Conservation (phyloP, 495 filamentous ascomycete species). For the Hypoxylon perforatum region DNA sequence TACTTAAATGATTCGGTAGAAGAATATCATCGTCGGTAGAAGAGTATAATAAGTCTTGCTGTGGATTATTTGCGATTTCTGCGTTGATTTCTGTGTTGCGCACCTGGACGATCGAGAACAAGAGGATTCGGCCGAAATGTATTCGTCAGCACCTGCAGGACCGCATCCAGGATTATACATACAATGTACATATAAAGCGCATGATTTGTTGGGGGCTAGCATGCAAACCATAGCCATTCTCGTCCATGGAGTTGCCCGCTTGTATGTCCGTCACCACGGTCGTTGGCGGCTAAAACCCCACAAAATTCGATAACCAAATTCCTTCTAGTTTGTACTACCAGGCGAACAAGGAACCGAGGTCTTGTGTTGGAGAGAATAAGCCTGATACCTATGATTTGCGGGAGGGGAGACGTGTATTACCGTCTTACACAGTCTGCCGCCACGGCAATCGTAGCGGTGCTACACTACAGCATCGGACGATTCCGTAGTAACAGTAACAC, state of each 20-base stretch:
- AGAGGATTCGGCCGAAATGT: constrained; percentile 29
- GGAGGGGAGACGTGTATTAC: constrained; percentile 26
- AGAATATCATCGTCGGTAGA: not conserved
- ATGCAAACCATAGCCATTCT: constrained; percentile 31
- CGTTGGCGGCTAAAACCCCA: constrained; percentile 40
- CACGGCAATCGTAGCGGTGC: constrained; percentile 1
- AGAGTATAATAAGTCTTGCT: not conserved
- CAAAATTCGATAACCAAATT: constrained; percentile 33
- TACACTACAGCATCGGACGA: constrained; percentile 13
- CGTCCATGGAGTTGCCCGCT: constrained; percentile 17
- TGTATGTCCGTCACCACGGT: constrained; percentile 30
- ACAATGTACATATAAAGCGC: no score
- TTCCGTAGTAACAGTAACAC: constrained; percentile 20
- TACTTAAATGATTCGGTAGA: not conserved
- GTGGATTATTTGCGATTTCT: no score
- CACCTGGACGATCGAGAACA: constrained; percentile 7
- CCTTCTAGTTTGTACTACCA: constrained; percentile 20
- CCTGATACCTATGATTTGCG: constrained; percentile 35
- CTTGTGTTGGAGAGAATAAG: constrained; percentile 37
- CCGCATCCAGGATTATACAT: constrained; percentile 16
- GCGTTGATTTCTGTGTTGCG: not conserved
- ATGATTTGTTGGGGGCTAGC: constrained; percentile 16
- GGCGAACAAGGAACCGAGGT: constrained; percentile 33
- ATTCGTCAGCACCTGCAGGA: constrained; percentile 34
- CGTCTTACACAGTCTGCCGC: constrained; percentile 22